Conservation (phyloP, 2,329 filamentous ascomycete genomes). For the Coniosporium tulheliwenetii region DNA sequence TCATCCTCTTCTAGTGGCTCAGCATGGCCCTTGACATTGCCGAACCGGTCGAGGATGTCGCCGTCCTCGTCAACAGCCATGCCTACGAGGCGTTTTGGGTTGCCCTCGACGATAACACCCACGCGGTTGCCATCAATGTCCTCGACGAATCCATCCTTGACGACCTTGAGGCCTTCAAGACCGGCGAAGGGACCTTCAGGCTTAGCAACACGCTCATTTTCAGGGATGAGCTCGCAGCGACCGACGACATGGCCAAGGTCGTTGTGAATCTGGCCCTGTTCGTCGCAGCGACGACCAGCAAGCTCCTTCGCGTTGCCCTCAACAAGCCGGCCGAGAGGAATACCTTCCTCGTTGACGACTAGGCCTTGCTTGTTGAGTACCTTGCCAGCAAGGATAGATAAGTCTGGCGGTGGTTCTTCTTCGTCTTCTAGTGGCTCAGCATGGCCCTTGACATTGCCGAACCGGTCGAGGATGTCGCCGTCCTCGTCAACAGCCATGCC, state of each 20-base stretch:
- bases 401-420: slow-evolving; percentile 22
- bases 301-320: slow-evolving; percentile 51
- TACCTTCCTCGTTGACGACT: slow-evolving; percentile 33
- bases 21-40: slow-evolving; percentile 45
- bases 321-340: slow-evolving; percentile 45
- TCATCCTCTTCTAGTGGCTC: slow-evolving; percentile 37
- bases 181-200: slow-evolving; percentile 35
- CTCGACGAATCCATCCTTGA: slow-evolving; percentile 30
- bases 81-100: slow-evolving; percentile 43
- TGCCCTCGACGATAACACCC: slow-evolving; percentile 40
- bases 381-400: slow-evolving; percentile 29
- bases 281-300: slow-evolving; percentile 54
- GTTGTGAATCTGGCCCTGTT: slow-evolving; percentile 55
- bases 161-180: slow-evolving; percentile 30
- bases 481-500: slow-evolving; percentile 46
- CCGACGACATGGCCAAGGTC: slow-evolving; percentile 58
- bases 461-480: slow-evolving; percentile 45
- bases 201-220: slow-evolving; percentile 41
- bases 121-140: slow-evolving; percentile 35
- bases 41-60: slow-evolving; percentile 45
- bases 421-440: slow-evolving; percentile 39
- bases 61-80: slow-evolving; percentile 46
- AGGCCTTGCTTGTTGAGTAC: slow-evolving; percentile 34
- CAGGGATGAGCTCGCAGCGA: slow-evolving; percentile 50
- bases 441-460: slow-evolving; percentile 45